Base-by-base conservation (phyloP, 805 yeast species). In the Torulaspora quercuum region DNA sequence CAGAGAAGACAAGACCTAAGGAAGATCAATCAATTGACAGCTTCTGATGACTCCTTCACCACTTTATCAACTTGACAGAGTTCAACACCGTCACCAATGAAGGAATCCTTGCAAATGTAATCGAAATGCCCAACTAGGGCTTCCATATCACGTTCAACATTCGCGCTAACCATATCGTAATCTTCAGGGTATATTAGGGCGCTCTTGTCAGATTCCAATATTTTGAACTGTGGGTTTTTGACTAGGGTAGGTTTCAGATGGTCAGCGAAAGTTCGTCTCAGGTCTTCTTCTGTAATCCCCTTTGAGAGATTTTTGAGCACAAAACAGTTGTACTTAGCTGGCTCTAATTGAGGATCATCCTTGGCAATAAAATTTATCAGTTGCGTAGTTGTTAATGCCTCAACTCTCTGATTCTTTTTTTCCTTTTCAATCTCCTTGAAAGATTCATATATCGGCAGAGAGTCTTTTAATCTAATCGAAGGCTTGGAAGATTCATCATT, bases 231-330 rank as follows among this genome's bases (percentile, higher is more conserved):
- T 3, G 59, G 56, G 11, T 57, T 55, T 27, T 42, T 52, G 3
- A 64, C 29, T 18, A 63, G 55, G 0, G 57, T 52, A 6, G 54
- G 38, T 25, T 44, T 52, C 29, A 59, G 41, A 37, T 50, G 61
- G 10, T 43, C 40, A 8, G 58, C 57, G 13, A 71, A 53, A 7
- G 57, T 51, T 0, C 41, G 49, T 31, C 67, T 70, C 7, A 79
- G 45, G 12, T 69, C 72, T 6, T 68, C 69, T 34, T 59, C 61
- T 0, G 77, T 70, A 1, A 73, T 65, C 1, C 84, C 85, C 33
- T 71, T 64, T 24, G 73, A 71, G 3, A 76, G 65, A 37, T 75
- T 78, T 22, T 64, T 63, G 8, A 82, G 68, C 10, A 73, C 49
- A 34, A 82, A 63, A 1, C 82, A 77, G 56, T 81, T 81, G 58